A percentile compares a stretch with the other conserved stretches of the same genome.
These are phyloP conservation scores for Eucalyptus regnans DNA, from an alignment of 345 rosid genomes.

Conservation along the genomic window DNA sequence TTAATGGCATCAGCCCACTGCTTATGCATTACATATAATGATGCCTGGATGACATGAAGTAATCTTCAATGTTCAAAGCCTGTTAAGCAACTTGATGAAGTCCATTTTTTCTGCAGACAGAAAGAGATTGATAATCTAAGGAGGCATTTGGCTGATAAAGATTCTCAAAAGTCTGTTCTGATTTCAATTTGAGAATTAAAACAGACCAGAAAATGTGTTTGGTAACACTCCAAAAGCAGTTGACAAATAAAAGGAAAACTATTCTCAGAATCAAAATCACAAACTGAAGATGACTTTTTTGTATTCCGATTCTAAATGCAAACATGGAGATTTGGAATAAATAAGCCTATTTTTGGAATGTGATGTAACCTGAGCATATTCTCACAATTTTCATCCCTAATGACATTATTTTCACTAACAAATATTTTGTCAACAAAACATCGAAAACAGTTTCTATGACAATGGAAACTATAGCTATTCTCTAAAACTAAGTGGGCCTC, in stretches of 20 bases:
- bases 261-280: not conserved
- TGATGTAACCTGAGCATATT: not conserved
- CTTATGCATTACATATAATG: slow-evolving; percentile 69
- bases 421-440: not conserved
- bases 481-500: not conserved
- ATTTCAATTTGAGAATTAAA: not conserved
- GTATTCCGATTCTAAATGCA: not conserved
- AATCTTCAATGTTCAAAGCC: slow-evolving; percentile 87
- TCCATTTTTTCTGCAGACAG: slow-evolving; percentile 55
- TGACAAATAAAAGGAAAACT: not conserved
- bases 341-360: too few species aligned
- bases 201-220: not conserved
- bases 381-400: not conserved
- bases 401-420: not conserved
- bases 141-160: not conserved
- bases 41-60: slow-evolving; percentile 64
- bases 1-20: slow-evolving; percentile 89
- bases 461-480: not conserved
- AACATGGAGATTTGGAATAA: not conserved
- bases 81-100: slow-evolving; percentile 94
- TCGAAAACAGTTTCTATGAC: not conserved
- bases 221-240: not conserved
- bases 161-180: not conserved
- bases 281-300: not conserved
- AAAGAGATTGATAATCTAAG: not conserved